These are phyloP conservation scores for Punica granatum DNA, from an alignment of 345 rosid species.

Conservation along the genomic window DNA sequence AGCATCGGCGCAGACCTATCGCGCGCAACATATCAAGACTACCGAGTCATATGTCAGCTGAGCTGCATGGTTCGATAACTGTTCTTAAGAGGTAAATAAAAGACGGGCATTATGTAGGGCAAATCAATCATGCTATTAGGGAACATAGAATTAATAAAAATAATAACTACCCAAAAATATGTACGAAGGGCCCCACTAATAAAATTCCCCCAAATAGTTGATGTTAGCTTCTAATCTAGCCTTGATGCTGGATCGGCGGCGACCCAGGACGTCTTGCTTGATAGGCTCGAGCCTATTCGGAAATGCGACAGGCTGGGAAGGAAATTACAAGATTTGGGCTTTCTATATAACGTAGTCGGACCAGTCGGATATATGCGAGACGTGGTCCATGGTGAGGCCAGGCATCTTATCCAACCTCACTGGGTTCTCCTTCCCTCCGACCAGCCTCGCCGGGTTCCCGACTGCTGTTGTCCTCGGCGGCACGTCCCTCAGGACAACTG, in stretches of 20 bases:
- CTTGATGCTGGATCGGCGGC: too few relatives aligned
- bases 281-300: not conserved
- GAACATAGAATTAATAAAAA: not conserved
- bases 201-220: too few relatives aligned
- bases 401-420: constrained; percentile 66
- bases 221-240: too few relatives aligned
- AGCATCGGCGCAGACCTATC: not conserved
- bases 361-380: constrained; percentile 72
- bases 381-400: constrained; percentile 89
- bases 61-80: not conserved
- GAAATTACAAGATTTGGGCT: not conserved
- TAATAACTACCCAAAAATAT: not conserved
- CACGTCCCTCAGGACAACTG: constrained; percentile 76
- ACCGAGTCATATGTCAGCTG: not conserved
- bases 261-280: not conserved
- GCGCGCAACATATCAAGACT: not conserved
- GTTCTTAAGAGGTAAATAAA: too few relatives aligned
- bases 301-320: not conserved
- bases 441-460: constrained; percentile 84
- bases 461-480: constrained; percentile 82
- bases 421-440: constrained; percentile 91
- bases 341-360: constrained; percentile 84
- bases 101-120: too few relatives aligned
- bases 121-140: not conserved
- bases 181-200: too few relatives aligned